Base-by-base conservation (phyloP, 2,329 filamentous ascomycete genomes). In the Phyllosticta citrichinensis region DNA sequence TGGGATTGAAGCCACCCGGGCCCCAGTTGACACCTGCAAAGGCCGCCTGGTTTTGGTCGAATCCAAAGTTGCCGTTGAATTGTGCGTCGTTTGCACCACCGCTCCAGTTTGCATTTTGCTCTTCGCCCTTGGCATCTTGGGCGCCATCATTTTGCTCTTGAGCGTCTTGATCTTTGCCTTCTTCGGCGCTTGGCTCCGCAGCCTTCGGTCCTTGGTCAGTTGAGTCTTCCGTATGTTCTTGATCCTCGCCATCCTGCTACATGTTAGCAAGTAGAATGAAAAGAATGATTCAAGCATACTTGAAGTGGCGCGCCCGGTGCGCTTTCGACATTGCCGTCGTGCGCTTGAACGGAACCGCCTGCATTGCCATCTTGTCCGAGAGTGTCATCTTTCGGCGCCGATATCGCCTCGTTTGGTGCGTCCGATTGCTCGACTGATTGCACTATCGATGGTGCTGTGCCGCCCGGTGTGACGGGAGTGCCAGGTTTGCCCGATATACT, bases 1-100 rank as follows among this genome's bases (percentile, higher is more conserved):
- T 82, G 22, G 88, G 85, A 70, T 85, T 87, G 74, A 89, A 86
- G 68, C 87, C 85, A 62, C 81, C 82, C 62, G 81, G 80, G 68
- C 82, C 83, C 70, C 79, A 87, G 69, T 80, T 81, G 80, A 86
- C 84, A 65, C 79, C 80, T 25, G 80, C 71, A 65, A 86, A 85
- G 64, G 75, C 76, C 63, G 79, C 68, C 59, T 71, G 68, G 51
- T 65, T 74, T 14, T 72, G 66, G 64, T 74, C 74, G 68, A 80
- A 78, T 19, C 76, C 78, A 64, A 76, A 75, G 61, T 73, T 72
- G 67, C 73, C 71, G 33, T 67, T 66, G 60, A 69, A 73, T 12
- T 52, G 24, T 64, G 70, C 67, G 19, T 66, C 70, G 50, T 65
- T 66, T 17, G 58, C 54, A 10, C 58, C 33, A 1, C 56, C 53